phyloP scores from a whole-genome alignment of 208 protist species.

The Trypanosoma lewisi region DNA sequence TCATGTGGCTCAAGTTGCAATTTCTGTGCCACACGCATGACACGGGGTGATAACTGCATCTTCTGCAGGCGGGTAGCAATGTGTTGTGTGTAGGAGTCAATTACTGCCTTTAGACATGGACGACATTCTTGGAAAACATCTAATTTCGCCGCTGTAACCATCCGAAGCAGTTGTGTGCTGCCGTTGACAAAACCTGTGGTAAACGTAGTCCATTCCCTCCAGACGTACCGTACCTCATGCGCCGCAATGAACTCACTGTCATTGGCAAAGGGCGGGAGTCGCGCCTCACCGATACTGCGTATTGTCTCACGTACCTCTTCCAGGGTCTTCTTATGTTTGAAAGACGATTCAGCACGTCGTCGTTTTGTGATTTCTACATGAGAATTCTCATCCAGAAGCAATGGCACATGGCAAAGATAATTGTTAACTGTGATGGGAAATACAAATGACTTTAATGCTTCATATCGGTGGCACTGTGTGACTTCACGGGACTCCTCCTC shows the following conservation, averaged over 20 bases:
- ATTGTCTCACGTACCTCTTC: not conserved
- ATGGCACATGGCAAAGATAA: slow-evolving; percentile 15
- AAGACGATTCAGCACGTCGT: not conserved
- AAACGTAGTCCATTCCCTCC: slow-evolving; percentile 30
- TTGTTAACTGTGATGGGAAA: slow-evolving; percentile 15
- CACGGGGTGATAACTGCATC: slow-evolving; percentile 60
- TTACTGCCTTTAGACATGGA: slow-evolving; percentile 38
- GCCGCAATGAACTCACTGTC: slow-evolving; percentile 69
- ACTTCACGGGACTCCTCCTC: not conserved
- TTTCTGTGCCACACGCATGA: slow-evolving; percentile 61
- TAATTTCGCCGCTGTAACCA: slow-evolving; percentile 29
- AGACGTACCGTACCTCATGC: slow-evolving; percentile 44
- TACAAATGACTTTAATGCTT: slow-evolving; percentile 16
- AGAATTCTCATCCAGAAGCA: not conserved
- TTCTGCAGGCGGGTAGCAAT: slow-evolving; percentile 29
- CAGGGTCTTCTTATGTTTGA: not conserved
- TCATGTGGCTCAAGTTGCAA: slow-evolving; percentile 58
- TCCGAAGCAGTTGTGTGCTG: slow-evolving; percentile 24
- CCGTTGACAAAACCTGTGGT: slow-evolving; percentile 22
- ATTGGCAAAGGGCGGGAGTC: slow-evolving; percentile 41
- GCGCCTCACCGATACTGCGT: slow-evolving; percentile 23
- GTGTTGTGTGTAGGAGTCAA: slow-evolving; percentile 26
- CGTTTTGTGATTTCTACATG: not conserved
- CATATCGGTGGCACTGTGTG: slow-evolving; percentile 5
- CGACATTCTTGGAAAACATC: slow-evolving; percentile 47